Base-by-base conservation (phyloP, 306 rosid species). In the Fragaria ananassa region DNA sequence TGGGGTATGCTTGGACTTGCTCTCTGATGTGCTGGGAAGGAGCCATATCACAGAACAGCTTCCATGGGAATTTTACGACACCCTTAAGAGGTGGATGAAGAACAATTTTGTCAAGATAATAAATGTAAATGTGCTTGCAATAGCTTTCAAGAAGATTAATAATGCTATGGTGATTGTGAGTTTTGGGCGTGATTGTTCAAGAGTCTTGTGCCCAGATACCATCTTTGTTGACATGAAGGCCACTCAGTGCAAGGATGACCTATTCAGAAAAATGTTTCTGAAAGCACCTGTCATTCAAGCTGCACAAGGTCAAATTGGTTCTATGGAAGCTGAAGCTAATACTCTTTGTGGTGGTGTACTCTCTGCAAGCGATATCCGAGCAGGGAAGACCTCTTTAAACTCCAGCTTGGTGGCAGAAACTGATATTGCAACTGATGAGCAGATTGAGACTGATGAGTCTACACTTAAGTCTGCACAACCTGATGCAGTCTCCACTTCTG, bases 161-260 rank as follows among this genome's bases (percentile, higher is more conserved):
- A 84, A 87, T 76, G 86, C 92, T 19, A 72, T 91, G 74, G 89
- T 86, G 14, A 64, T 87, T 78, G 89, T 75, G 14, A 78, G 76
- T 58, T 74, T 82, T 9, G 51, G 73, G 49, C 39, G 42, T 45
- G 77, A 72, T 34, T 15, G 72, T 42, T 2, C 71, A 6, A 47
- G 76, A 21, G 51, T 64, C 51, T 6, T 6, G 10, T 78, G 84
- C 58, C 76, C 77, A 61, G 85, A 83, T 81, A 90, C 86, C 12
- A 61, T 86, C 18, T 46, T 63, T 76, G 76, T 91, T 19, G 85
- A 91, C 83, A 71, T 83, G 60, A 78, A 18, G 11, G 70, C 10
- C 50, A 61, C 42, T 62, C 80, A 7, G 74, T 10, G 69, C 41
- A 77, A 58, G 35, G 75, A 78, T 23, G 78, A 78, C 21, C 42